A percentile compares a stretch with the other conserved stretches of the same genome.
These are phyloP conservation scores for Amylocystis lapponica DNA, from an alignment of 768 basidiomycete genomes.

Conservation along the genomic window DNA sequence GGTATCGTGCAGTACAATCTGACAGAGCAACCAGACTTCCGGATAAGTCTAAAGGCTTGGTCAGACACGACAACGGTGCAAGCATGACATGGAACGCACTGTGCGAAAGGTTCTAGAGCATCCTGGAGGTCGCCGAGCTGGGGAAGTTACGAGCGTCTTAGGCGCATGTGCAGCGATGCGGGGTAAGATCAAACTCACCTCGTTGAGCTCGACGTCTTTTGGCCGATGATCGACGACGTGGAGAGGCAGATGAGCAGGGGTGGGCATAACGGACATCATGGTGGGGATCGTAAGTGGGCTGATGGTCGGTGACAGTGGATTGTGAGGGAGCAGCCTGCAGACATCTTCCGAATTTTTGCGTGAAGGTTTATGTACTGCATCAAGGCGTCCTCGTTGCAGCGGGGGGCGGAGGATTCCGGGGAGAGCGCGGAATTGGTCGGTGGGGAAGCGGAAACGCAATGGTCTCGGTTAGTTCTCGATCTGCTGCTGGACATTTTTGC, in stretches of 20 bases:
- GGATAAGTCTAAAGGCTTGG: conserved; percentile 35
- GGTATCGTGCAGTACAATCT: conserved; percentile 63
- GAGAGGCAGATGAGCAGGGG: conserved; percentile 18
- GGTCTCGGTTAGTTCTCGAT: too few species aligned
- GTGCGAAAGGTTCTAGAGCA: conserved; percentile 56
- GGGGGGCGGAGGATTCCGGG: conserved; percentile 2
- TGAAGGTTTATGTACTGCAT: too few species aligned
- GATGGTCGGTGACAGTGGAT: too few species aligned
- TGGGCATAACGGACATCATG: conserved; percentile 28
- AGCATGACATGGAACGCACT: conserved; percentile 34
- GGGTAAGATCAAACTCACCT: conserved; percentile 25
- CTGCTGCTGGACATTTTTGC: too few species aligned
- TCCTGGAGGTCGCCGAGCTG: conserved; percentile 49
- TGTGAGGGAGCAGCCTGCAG: too few species aligned
- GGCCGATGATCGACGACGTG: conserved; percentile 17
- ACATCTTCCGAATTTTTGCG: too few species aligned
- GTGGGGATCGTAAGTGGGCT: conserved; percentile 8
- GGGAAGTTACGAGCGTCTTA: conserved; percentile 6
- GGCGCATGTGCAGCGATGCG: background rate
- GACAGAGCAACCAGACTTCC: conserved; percentile 42
- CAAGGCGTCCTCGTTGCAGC: too few species aligned
- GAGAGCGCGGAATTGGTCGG: conserved; percentile 4
- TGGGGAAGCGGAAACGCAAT: conserved; percentile 1
- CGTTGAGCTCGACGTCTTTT: conserved; percentile 28
- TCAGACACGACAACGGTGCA: conserved; percentile 2